Percentiles rank a stretch among this genome's conserved stretches.
These are phyloP conservation scores for Coniosporium apollinis DNA, from an alignment of 495 filamentous ascomycete genomes.

Conservation along the genomic window DNA sequence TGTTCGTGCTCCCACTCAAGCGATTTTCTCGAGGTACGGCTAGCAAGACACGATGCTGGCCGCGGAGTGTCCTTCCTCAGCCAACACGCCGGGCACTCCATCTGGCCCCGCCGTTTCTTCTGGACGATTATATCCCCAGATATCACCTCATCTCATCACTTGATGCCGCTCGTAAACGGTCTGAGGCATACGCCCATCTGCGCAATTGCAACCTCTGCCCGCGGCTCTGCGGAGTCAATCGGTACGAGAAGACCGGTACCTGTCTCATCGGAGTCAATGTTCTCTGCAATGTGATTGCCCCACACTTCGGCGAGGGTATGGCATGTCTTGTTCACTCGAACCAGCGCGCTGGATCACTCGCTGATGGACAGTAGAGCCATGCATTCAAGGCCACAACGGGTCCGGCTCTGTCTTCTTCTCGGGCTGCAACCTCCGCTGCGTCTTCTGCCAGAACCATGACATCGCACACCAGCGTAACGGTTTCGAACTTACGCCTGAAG, in stretches of 20 bases:
- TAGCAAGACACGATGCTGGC: too few species aligned
- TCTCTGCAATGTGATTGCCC: conserved; percentile 64
- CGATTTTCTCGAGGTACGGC: too few species aligned
- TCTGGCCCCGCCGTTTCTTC: conserved; percentile 58
- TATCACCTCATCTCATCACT: conserved; percentile 42
- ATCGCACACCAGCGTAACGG: conserved; percentile 60
- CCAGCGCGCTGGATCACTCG: too few species aligned
- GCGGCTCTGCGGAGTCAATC: conserved; percentile 53
- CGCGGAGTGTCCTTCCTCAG: too few species aligned
- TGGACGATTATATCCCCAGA: conserved; percentile 55
- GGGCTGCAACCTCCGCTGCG: conserved; percentile 58
- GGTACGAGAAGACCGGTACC: conserved; percentile 50
- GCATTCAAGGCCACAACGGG: conserved; percentile 59
- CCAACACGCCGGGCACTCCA: conserved; percentile 35
- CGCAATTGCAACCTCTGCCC: conserved; percentile 63
- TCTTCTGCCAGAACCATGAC: conserved; percentile 73
- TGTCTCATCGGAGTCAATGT: conserved; percentile 56
- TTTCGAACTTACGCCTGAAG: conserved; percentile 56
- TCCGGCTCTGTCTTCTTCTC: conserved; percentile 62
- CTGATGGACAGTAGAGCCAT: too few species aligned
- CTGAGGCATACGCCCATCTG: conserved; percentile 49
- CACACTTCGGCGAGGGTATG: conserved; percentile 49
- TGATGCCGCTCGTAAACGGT: conserved; percentile 47
- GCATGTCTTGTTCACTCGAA: too few species aligned
- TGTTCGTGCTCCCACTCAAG: too few species aligned